Evolutionary conservation across 2,329 filamentous ascomycete genomes (phyloP).

Genomic region (Knufia fluminis): DNA sequence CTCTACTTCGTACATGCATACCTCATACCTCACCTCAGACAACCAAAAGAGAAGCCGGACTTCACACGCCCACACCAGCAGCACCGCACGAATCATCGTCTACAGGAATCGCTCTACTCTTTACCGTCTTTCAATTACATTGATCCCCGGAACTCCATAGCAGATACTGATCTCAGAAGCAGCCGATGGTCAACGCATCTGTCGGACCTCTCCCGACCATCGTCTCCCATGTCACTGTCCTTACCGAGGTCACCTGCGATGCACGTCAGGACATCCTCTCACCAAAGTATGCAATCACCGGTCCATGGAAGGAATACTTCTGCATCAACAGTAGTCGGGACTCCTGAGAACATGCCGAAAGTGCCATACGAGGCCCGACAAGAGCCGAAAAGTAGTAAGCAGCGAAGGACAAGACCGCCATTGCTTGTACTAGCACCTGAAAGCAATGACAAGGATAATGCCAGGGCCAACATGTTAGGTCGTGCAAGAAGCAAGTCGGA

Average conservation of each 20-base stretch:
- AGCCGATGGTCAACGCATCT: conserved; percentile 8
- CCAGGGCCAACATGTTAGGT: background rate
- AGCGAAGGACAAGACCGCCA: background rate
- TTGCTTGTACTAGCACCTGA: background rate
- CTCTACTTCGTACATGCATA: conserved; percentile 1
- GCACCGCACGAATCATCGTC: background rate
- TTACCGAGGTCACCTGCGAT: conserved; percentile 5
- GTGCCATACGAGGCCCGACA: background rate
- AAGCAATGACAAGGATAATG: background rate
- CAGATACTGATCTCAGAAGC: conserved; percentile 5
- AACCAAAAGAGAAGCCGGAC: background rate
- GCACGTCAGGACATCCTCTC: background rate
- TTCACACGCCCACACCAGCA: background rate
- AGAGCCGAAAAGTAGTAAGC: background rate
- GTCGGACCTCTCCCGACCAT: background rate
- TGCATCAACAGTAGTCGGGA: background rate
- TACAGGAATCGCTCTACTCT: conserved; percentile 3
- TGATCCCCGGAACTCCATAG: conserved; percentile 6
- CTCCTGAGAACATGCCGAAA: background rate
- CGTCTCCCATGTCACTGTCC: background rate
- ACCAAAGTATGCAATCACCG: background rate
- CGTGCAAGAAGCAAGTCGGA: conserved; percentile 2
- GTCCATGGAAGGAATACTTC: background rate
- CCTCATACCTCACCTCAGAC: conserved; percentile 3
- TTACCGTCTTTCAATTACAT: conserved; percentile 2